Conservation (phyloP, 2,329 filamentous ascomycete species). For the Coccinonectria pachysandricola region DNA sequence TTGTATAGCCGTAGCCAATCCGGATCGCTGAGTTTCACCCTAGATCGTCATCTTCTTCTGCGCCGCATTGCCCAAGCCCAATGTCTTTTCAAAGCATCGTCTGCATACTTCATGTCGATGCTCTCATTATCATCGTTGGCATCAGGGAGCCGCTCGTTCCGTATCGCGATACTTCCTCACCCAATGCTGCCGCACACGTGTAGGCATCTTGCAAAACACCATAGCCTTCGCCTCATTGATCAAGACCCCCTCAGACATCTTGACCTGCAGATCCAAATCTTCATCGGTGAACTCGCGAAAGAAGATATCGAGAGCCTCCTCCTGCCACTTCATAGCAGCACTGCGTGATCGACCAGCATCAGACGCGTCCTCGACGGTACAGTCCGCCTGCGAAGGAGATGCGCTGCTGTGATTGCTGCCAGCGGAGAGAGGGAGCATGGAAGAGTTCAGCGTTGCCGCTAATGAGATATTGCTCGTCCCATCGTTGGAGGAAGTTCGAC, state of each 20-base stretch:
- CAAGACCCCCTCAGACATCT: conserved; percentile 47
- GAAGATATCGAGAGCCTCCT: conserved; percentile 49
- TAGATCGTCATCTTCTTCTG: too few relatives aligned
- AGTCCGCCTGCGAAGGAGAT: conserved; percentile 13
- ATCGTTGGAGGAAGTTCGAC: conserved; percentile 20
- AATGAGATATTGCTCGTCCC: conserved; percentile 16
- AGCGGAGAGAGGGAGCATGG: conserved; percentile 14
- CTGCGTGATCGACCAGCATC: conserved; percentile 30
- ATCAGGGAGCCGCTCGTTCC: conserved; percentile 4
- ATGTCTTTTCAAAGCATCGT: not conserved
- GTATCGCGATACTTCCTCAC: conserved; percentile 39
- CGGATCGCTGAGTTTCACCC: too few relatives aligned
- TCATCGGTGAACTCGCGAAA: conserved; percentile 48
- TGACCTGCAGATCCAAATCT: conserved; percentile 47
- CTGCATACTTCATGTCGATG: conserved; percentile 1
- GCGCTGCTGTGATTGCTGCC: conserved; percentile 9
- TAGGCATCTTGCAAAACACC: conserved; percentile 52
- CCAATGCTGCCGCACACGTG: conserved; percentile 43
- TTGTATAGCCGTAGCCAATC: too few relatives aligned
- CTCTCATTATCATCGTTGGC: not conserved
- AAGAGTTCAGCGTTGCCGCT: conserved; percentile 19
- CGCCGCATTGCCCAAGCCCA: too few relatives aligned
- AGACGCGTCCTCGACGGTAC: conserved; percentile 28
- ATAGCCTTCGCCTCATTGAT: conserved; percentile 51
- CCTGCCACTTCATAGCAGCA: conserved; percentile 39